Evolutionary conservation across 2,329 filamentous ascomycete genomes (phyloP).

Genomic region (Colletotrichum chrysophilum): DNA sequence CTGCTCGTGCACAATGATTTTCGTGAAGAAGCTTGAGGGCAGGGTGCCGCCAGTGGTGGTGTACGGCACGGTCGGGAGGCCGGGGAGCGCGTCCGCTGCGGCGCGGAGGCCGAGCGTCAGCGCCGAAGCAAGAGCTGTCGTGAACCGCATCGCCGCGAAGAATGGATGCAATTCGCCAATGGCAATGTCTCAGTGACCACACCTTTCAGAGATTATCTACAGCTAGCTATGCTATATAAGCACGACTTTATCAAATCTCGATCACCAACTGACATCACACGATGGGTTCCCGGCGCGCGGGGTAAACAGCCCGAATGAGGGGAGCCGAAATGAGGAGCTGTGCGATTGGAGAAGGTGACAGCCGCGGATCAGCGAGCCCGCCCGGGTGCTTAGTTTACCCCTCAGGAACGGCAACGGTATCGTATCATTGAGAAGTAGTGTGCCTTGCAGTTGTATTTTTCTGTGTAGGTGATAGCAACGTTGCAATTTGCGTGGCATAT

Average conservation of each 20-base stretch:
- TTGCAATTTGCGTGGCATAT: not conserved
- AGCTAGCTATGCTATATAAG: not conserved
- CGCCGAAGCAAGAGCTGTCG: not conserved
- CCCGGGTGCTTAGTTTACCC: too few relatives aligned
- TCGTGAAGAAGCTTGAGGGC: conserved; percentile 29
- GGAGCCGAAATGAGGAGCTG: not conserved
- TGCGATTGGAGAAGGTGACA: not conserved
- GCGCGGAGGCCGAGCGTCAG: not conserved
- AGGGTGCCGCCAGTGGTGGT: conserved; percentile 29
- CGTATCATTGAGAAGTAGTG: not conserved
- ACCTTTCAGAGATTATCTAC: not conserved
- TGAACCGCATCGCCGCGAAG: not conserved
- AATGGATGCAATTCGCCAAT: not conserved
- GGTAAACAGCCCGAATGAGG: not conserved
- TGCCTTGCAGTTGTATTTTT: not conserved
- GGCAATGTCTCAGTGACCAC: not conserved
- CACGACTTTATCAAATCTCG: not conserved
- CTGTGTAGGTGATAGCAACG: not conserved
- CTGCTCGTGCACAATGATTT: conserved; percentile 48
- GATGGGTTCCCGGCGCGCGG: not conserved
- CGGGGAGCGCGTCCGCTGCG: conserved; percentile 14
- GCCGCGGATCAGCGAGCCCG: not conserved
- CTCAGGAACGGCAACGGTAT: not conserved
- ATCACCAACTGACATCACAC: not conserved
- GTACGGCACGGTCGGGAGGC: conserved; percentile 41